Evolutionary conservation across 164 flowering plant genomes (phyloP), one percentile per base, ranked within the genome.

Genomic region (Brasenia schreberi): DNA sequence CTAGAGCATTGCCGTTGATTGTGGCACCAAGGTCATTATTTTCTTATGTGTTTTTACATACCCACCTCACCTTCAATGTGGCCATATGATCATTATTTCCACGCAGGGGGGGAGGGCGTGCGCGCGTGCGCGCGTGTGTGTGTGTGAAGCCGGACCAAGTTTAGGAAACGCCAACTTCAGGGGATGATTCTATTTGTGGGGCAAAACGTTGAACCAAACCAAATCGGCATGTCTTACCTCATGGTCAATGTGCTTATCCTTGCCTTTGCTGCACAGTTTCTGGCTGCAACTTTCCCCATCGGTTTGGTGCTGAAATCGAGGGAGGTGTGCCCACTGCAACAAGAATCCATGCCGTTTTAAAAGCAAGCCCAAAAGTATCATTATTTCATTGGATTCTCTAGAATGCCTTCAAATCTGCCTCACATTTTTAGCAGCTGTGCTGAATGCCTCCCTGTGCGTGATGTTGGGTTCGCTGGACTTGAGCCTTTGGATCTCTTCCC

Each of bases 351-450:
- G 27, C 27, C 27, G 27, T 23, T 23, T 23, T 23, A 23, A 23
- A 23, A 77, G 44, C 6, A 67, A 61, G 49, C 6, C 11, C 69
- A 69, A 74, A 77, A 62, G 59, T 19, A 61, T 67, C 67, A 66
- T 64, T 63, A 69, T 52, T 63, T 58, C 56, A 69, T 64, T 18
- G 27, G 33, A 63, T 69, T 62, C 10, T 62, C 61, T 56, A 64
- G n/a, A 62, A 23, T 66, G 11, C 59, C 66, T 9, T 45, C 19
- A 18, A 45, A 67, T 27, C 65, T 16, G 17, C 68, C 87, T 74
- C 67, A 89, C 97, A 84, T 90, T 89, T 79, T 94, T 94, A 11
- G 98, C 88, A 74, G 98, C 97, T 65, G 87, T 77, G 70, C 95
- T 87, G 73, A 94, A 94, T 59, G 98, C 97, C 74, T 89, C 90